A percentile compares a stretch with the other conserved stretches of the same genome.
Conservation (phyloP, 371 early-diverging fungal species). For the Mucor ambiguus region DNA sequence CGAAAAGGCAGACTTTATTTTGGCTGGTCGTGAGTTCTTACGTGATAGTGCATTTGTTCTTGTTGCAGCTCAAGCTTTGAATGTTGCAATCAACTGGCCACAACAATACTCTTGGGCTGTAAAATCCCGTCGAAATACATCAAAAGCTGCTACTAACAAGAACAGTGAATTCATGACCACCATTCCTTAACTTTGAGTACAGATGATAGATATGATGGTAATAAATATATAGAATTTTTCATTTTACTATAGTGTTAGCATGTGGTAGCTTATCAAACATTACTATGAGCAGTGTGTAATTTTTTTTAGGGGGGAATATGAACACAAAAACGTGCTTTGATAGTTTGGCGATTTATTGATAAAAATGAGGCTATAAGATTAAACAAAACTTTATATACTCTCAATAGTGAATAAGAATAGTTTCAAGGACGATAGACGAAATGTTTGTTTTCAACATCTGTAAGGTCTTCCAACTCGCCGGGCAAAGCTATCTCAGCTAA, state of each 20-base stretch:
- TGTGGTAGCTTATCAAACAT: too few species aligned
- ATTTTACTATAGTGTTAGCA: too few species aligned
- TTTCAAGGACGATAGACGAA: conserved; percentile 29
- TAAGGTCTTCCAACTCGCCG: conserved; percentile 17
- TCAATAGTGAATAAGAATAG: neutral
- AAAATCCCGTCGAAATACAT: neutral
- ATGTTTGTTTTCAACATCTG: conserved; percentile 28
- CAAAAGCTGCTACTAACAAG: neutral
- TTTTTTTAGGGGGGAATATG: neutral
- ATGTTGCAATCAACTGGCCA: conserved; percentile 17
- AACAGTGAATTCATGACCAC: neutral
- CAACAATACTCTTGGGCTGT: conserved; percentile 25
- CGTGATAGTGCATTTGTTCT: too few species aligned
- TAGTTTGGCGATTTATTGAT: neutral
- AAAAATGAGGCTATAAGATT: neutral
- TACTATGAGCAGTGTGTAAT: too few species aligned
- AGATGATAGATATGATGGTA: too few species aligned
- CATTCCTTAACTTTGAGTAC: too few species aligned
- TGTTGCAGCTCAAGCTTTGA: conserved; percentile 16
- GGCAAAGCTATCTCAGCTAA: conserved; percentile 1
- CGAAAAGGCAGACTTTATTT: too few species aligned
- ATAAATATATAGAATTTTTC: too few species aligned
- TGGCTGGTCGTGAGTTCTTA: too few species aligned
- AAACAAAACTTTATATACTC: too few species aligned
- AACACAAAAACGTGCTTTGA: neutral